Conservation (phyloP, 495 filamentous ascomycete species). For the Daldinia grandis region DNA sequence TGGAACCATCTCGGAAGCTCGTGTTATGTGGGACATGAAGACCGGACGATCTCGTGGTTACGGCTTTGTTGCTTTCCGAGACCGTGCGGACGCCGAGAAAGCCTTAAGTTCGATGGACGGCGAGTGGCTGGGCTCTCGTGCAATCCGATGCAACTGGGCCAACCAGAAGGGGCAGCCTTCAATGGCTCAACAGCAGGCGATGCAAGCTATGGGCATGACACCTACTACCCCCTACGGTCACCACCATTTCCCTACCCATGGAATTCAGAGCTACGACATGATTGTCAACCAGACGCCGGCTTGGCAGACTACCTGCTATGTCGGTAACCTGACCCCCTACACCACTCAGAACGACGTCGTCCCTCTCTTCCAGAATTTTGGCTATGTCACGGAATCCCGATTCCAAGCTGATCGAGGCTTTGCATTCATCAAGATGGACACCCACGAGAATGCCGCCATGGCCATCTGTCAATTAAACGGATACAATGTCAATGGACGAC, state of each 20-base stretch:
- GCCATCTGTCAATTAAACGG: constrained; percentile 97
- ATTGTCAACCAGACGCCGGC: constrained; percentile 95
- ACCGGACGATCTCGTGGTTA: constrained; percentile 97
- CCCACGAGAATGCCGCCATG: constrained; percentile 97
- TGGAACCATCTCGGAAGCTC: constrained; percentile 96
- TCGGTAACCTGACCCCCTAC: constrained; percentile 97
- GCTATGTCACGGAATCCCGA: constrained; percentile 94
- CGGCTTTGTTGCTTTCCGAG: constrained; percentile 97
- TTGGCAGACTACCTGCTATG: constrained; percentile 99
- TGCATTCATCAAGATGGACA: constrained; percentile 99
- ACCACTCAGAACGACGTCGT: constrained; percentile 95
- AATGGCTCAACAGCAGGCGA: constrained; percentile 94
- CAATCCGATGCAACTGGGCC: constrained; percentile 99
- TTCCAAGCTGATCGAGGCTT: constrained; percentile 99
- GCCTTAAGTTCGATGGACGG: constrained; percentile 97
- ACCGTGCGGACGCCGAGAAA: constrained; percentile 93
- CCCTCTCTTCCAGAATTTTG: constrained; percentile 97
- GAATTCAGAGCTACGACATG: constrained; percentile 97
- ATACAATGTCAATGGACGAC: constrained; percentile 96
- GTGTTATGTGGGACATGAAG: constrained; percentile 99
- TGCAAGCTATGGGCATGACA: constrained; percentile 98
- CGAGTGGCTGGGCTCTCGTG: constrained; percentile 98
- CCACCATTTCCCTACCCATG: constrained; percentile 97
- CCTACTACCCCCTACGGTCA: constrained; percentile 96
- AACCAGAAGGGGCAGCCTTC: constrained; percentile 99